Percentiles rank a stretch among this genome's conserved stretches.
Conservation (phyloP, 164 flowering plant genomes). For the Vitis cinerea region DNA sequence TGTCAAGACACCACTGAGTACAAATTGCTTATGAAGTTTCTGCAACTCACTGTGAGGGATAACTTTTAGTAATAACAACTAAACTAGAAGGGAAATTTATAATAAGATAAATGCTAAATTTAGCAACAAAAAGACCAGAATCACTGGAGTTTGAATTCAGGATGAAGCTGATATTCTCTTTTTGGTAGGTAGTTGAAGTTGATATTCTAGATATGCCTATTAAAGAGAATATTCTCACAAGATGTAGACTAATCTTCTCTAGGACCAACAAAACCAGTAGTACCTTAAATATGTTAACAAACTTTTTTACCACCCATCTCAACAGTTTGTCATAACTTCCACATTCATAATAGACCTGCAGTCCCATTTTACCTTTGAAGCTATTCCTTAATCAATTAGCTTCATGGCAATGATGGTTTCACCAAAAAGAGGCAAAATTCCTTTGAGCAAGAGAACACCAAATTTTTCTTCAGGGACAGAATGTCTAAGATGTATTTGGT, state of each 20-base stretch:
- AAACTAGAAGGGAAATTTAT: neutral
- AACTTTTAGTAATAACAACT: conserved; percentile 15
- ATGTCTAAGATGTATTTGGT: too few species aligned
- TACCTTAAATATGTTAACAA: neutral
- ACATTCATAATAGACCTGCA: neutral
- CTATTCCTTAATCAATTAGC: too few species aligned
- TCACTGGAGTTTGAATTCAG: neutral
- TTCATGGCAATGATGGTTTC: too few species aligned
- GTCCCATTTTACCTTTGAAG: neutral
- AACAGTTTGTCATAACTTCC: neutral
- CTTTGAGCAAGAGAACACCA: too few species aligned
- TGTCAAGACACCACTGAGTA: conserved; percentile 64
- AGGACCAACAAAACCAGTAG: neutral
- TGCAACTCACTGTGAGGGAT: conserved; percentile 71
- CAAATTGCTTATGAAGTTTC: conserved; percentile 90
- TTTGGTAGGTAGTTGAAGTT: too few species aligned
- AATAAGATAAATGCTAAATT: neutral
- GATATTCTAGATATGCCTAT: too few species aligned
- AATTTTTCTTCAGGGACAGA: too few species aligned
- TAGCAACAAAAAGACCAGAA: conserved; percentile 1
- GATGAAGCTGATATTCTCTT: too few species aligned
- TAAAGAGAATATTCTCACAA: too few species aligned
- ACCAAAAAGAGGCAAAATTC: too few species aligned
- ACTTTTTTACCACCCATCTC: too few species aligned
- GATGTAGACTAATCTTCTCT: too few species aligned